Percentiles rank a stretch among this genome's conserved stretches.
phyloP scores from a whole-genome alignment of 768 basidiomycete genomes.

The Hemileccinum impolitum region DNA sequence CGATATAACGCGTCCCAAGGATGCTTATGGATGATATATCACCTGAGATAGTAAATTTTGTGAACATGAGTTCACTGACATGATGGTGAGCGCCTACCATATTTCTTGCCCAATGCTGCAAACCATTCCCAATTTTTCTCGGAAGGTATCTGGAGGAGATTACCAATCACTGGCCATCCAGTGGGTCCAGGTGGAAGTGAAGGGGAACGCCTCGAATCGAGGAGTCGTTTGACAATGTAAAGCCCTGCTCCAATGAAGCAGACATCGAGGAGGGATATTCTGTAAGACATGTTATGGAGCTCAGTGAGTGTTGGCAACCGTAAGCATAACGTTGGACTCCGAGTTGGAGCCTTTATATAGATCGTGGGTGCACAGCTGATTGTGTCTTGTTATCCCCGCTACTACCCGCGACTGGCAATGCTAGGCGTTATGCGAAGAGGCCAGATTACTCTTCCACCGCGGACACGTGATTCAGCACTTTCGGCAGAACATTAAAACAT shows the following conservation, averaged over 20 bases:
- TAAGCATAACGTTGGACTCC: too few relatives aligned
- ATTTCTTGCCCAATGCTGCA: conserved; percentile 44
- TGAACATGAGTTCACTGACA: neutral
- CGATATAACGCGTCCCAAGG: conserved; percentile 20
- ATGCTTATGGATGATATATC: conserved; percentile 23
- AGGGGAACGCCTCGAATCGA: neutral
- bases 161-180: conserved; percentile 46
- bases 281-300: neutral
- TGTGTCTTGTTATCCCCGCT: too few relatives aligned
- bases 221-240: conserved; percentile 5
- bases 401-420: too few relatives aligned
- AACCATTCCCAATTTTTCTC: conserved; percentile 51
- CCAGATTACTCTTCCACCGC: too few relatives aligned
- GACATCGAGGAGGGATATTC: conserved; percentile 1
- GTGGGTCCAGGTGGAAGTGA: conserved; percentile 20
- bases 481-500: too few relatives aligned
- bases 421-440: too few relatives aligned
- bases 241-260: conserved; percentile 18
- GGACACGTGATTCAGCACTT: too few relatives aligned
- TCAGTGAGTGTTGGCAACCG: too few relatives aligned
- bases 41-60: conserved; percentile 19
- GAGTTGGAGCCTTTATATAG: too few relatives aligned
- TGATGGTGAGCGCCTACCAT: conserved; percentile 34
- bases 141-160: conserved; percentile 49
- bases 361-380: too few relatives aligned